Evolutionary conservation across 1,284 basidiomycete genomes (phyloP).

Genomic region (Bjerkandera adusta): DNA sequence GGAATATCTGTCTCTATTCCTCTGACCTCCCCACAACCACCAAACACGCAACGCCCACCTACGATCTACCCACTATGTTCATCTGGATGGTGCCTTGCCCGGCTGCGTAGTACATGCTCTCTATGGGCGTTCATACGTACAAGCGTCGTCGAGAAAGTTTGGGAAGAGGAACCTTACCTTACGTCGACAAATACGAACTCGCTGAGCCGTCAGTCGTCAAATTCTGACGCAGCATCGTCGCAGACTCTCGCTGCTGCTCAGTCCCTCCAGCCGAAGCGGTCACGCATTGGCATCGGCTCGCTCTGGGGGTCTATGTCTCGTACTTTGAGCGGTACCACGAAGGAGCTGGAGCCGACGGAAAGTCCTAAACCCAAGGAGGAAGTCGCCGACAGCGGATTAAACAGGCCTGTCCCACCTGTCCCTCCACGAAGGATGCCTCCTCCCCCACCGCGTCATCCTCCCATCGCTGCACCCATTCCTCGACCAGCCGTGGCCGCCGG

Average conservation of each 20-base stretch:
- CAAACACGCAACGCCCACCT: conserved; percentile 20
- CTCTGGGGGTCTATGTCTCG: conserved; percentile 35
- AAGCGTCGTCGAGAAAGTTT: conserved; percentile 79
- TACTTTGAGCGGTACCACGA: conserved; percentile 26
- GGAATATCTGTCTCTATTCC: conserved; percentile 28
- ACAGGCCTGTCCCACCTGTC: conserved; percentile 15
- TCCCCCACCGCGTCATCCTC: conserved; percentile 23
- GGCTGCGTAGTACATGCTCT: conserved; percentile 85
- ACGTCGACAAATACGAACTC: conserved; percentile 29
- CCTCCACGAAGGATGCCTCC: conserved; percentile 28
- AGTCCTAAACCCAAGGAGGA: conserved; percentile 12
- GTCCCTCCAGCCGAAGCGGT: conserved; percentile 31
- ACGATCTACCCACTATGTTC: conserved; percentile 69
- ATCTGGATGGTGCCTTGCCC: conserved; percentile 74
- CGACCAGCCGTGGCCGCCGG: background rate
- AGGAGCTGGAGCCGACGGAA: conserved; percentile 12
- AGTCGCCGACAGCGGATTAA: conserved; percentile 10
- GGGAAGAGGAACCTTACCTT: conserved; percentile 65
- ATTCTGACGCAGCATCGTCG: conserved; percentile 17
- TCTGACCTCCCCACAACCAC: conserved; percentile 23
- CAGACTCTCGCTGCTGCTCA: conserved; percentile 18
- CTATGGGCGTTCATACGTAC: conserved; percentile 89
- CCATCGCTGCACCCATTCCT: conserved; percentile 1
- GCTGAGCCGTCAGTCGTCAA: conserved; percentile 19
- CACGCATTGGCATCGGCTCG: conserved; percentile 31